These are phyloP conservation scores for Neonectria sp. DNA, from an alignment of 2,329 filamentous ascomycete genomes.

Conservation along the genomic window DNA sequence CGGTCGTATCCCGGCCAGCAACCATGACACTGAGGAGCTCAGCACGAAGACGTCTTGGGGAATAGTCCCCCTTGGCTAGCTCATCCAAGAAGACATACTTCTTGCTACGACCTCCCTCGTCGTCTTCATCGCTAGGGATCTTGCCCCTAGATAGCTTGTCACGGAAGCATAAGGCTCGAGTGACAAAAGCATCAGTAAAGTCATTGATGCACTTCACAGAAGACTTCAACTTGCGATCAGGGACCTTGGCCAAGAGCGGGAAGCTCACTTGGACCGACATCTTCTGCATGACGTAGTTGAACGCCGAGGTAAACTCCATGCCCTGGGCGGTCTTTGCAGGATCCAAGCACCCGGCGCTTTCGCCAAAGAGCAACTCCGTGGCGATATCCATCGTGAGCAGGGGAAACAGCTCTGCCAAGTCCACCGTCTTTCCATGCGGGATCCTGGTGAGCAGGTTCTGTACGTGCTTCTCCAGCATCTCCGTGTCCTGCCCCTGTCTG, in stretches of 20 bases:
- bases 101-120: neutral
- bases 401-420: slow-evolving; percentile 23
- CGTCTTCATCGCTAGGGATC: neutral
- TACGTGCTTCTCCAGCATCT: slow-evolving; percentile 22
- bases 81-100: slow-evolving; percentile 11
- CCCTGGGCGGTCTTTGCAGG: neutral
- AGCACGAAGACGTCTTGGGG: slow-evolving; percentile 14
- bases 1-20: slow-evolving; percentile 58
- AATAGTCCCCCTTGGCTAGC: neutral
- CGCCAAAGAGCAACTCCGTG: slow-evolving; percentile 74
- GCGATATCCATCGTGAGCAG: slow-evolving; percentile 42
- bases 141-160: neutral
- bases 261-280: neutral
- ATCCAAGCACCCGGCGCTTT: slow-evolving; percentile 43
- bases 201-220: neutral
- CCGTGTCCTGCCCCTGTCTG: slow-evolving; percentile 43
- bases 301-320: neutral
- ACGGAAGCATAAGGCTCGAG: neutral
- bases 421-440: neutral
- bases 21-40: slow-evolving; percentile 52
- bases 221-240: neutral
- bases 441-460: slow-evolving; percentile 11
- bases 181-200: neutral
- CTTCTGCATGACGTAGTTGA: slow-evolving; percentile 3
- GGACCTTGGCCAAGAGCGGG: neutral